Evolutionary conservation across 495 filamentous ascomycete species (phyloP).

Genomic region (Hamigera avellanea): DNA sequence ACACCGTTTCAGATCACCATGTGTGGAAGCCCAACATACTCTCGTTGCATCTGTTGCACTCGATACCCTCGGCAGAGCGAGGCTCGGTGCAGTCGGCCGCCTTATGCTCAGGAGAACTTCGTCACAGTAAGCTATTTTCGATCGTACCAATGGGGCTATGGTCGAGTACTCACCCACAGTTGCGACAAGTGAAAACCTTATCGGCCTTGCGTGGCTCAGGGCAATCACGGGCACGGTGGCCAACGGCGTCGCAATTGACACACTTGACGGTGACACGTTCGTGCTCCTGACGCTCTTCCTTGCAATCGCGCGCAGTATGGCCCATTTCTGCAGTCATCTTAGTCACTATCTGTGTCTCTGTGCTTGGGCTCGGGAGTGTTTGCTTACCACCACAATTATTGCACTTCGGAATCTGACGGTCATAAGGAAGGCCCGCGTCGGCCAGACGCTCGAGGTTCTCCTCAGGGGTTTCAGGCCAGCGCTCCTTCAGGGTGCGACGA

Average conservation of each 20-base stretch:
- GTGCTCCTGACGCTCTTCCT: constrained; percentile 41
- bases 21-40: constrained; percentile 28
- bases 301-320: constrained; percentile 56
- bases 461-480: constrained; percentile 52
- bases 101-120: constrained; percentile 45
- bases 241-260: constrained; percentile 61
- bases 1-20: background rate
- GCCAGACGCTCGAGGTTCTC: constrained; percentile 65
- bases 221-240: constrained; percentile 62
- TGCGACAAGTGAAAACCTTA: constrained; percentile 57
- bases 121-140: constrained; percentile 6
- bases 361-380: background rate
- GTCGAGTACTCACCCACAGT: constrained; percentile 53
- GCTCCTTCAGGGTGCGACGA: constrained; percentile 44
- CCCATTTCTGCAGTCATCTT: constrained; percentile 45
- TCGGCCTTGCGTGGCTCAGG: constrained; percentile 45
- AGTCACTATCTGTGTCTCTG: constrained; percentile 6
- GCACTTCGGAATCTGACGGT: constrained; percentile 58
- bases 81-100: constrained; percentile 57
- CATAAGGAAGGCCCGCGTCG: constrained; percentile 59
- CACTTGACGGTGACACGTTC: constrained; percentile 51
- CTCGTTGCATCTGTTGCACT: constrained; percentile 69
- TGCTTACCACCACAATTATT: constrained; percentile 50
- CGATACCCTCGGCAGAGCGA: constrained; percentile 57
- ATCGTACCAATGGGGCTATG: background rate